These are phyloP conservation scores for Acacia melanoxylon DNA, from an alignment of 306 rosid species.

Conservation along the genomic window DNA sequence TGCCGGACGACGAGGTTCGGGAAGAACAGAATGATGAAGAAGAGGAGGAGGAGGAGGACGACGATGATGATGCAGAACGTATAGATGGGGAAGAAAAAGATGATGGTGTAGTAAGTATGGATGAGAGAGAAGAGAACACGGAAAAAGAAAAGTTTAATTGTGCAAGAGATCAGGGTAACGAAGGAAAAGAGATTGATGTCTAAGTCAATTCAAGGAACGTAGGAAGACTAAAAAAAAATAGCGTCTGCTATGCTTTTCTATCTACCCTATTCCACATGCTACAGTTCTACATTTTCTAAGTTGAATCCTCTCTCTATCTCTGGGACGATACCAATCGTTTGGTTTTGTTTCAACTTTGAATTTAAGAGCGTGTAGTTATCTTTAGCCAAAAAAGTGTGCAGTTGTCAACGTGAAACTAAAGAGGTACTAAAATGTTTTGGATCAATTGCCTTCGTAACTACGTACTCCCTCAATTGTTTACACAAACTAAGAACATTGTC, in stretches of 20 bases:
- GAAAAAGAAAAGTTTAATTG: conserved; percentile 24
- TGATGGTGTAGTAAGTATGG: neutral
- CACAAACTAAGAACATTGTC: neutral
- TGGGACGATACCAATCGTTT: neutral
- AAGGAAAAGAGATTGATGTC: conserved; percentile 24
- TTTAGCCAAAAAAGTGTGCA: neutral
- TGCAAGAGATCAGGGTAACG: conserved; percentile 24
- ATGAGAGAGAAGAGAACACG: conserved; percentile 18
- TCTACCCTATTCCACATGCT: conserved; percentile 11
- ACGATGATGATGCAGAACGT: neutral
- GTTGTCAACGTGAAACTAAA: neutral
- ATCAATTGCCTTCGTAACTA: neutral
- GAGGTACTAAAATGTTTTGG: neutral
- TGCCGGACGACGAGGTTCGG: conserved; percentile 42
- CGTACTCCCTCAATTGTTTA: neutral
- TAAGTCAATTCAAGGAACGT: conserved; percentile 26
- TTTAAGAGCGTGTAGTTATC: neutral
- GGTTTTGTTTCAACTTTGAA: neutral
- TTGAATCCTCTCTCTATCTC: neutral
- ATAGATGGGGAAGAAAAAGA: neutral
- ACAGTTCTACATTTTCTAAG: neutral
- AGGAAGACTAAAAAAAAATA: neutral
- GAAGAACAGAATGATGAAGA: conserved; percentile 36
- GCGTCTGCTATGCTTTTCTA: neutral
- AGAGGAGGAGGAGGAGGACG: neutral